Evolutionary conservation across 2,329 filamentous ascomycete genomes (phyloP).

Genomic region (Beauveria pseudobassiana): DNA sequence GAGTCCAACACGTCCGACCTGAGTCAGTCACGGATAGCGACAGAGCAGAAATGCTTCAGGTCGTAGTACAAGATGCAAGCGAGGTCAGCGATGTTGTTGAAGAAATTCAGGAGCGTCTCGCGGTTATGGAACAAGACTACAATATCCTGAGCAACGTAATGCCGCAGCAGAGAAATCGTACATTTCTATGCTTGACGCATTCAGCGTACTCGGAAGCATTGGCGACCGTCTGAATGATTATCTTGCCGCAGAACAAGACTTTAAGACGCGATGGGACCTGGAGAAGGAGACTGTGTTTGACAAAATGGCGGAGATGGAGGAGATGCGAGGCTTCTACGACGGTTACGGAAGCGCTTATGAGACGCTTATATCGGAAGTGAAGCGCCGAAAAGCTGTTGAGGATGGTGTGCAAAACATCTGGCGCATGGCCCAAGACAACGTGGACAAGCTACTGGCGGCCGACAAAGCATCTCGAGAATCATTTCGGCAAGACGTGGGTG

Average conservation of each 20-base stretch:
- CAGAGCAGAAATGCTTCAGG: constrained; percentile 71
- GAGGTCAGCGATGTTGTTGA: constrained; percentile 59
- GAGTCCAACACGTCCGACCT: constrained; percentile 44
- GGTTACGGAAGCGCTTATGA: constrained; percentile 81
- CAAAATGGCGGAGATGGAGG: constrained; percentile 68
- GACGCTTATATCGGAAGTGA: constrained; percentile 74
- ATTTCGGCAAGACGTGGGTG: constrained; percentile 76
- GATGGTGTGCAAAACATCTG: constrained; percentile 67
- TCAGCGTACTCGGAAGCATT: constrained; percentile 60
- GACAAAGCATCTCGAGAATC: constrained; percentile 67
- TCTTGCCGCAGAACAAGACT: constrained; percentile 56
- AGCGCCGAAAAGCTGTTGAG: constrained; percentile 64
- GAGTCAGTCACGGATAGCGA: constrained; percentile 68
- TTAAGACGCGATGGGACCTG: constrained; percentile 61
- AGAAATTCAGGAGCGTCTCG: constrained; percentile 67
- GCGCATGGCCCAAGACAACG: constrained; percentile 66
- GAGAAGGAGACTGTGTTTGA: constrained; percentile 62
- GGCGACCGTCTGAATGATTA: constrained; percentile 58
- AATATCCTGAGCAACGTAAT: constrained; percentile 56
- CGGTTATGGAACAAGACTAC: constrained; percentile 69
- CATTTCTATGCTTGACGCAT: constrained; percentile 52
- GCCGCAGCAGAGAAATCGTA: constrained; percentile 43
- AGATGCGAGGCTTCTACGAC: constrained; percentile 76
- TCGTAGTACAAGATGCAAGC: constrained; percentile 65
- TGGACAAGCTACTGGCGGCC: constrained; percentile 66